These are phyloP conservation scores for Kandelia obovata DNA, from an alignment of 345 rosid species.

Conservation along the genomic window DNA sequence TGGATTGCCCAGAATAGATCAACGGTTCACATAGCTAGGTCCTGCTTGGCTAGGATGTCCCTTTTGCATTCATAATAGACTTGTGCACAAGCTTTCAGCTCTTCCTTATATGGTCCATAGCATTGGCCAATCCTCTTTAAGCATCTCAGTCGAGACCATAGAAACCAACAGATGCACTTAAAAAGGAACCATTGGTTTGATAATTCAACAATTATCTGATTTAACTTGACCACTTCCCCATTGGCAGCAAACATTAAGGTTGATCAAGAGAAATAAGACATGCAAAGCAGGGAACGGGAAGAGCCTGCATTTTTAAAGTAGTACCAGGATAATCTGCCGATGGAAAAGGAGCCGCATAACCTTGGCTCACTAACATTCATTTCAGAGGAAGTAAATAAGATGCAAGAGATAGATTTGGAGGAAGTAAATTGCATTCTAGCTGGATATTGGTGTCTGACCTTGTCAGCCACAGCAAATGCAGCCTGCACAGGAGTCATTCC, in stretches of 20 bases:
- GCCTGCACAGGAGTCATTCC: constrained; percentile 99
- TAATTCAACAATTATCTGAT: too few relatives aligned
- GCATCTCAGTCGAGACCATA: neutral
- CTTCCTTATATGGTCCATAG: neutral
- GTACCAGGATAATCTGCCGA: too few relatives aligned
- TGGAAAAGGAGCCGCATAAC: too few relatives aligned
- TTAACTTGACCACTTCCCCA: neutral
- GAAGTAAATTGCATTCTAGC: too few relatives aligned
- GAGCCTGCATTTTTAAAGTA: too few relatives aligned
- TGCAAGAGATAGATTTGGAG: too few relatives aligned
- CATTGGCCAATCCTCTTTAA: neutral
- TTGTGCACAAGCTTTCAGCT: neutral
- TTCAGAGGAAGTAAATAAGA: too few relatives aligned
- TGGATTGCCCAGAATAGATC: too few relatives aligned
- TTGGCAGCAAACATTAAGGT: neutral
- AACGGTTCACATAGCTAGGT: too few relatives aligned
- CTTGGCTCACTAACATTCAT: too few relatives aligned
- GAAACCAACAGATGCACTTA: too few relatives aligned
- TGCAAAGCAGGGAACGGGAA: neutral
- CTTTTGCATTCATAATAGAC: neutral
- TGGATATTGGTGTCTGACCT: constrained; percentile 40
- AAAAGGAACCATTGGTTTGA: too few relatives aligned
- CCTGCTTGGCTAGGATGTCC: neutral
- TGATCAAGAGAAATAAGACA: neutral
- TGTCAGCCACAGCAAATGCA: constrained; percentile 96